Conservation (phyloP, 495 filamentous ascomycete species). For the Peziza echinospora region DNA sequence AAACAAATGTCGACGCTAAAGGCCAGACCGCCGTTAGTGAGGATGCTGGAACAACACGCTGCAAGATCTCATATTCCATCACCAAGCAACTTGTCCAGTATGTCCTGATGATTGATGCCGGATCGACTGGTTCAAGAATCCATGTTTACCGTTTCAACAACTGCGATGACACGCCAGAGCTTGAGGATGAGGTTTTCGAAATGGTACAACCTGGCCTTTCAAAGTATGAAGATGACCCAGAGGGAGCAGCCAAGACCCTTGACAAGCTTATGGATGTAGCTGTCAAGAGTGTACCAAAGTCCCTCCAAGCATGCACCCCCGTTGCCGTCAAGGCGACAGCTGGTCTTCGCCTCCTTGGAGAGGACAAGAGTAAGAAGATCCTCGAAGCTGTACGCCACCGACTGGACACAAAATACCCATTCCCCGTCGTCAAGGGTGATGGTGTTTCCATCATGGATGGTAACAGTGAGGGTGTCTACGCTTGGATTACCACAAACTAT, state of each 20-base stretch:
- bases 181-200: constrained; percentile 79
- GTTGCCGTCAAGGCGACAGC: constrained; percentile 94
- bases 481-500: constrained; percentile 98
- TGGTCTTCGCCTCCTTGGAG: constrained; percentile 63
- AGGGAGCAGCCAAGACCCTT: constrained; percentile 72
- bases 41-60: constrained; percentile 42
- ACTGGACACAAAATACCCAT: constrained; percentile 77
- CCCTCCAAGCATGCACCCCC: constrained; percentile 68
- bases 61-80: constrained; percentile 56
- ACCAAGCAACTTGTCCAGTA: constrained; percentile 91
- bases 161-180: constrained; percentile 83
- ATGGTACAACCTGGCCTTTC: constrained; percentile 72
- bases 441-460: constrained; percentile 94
- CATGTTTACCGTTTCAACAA: constrained; percentile 99
- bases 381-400: constrained; percentile 63
- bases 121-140: constrained; percentile 90
- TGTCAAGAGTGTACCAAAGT: constrained; percentile 59
- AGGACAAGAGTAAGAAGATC: constrained; percentile 63
- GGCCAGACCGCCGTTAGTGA: constrained; percentile 37
- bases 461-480: constrained; percentile 88
- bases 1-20: background rate
- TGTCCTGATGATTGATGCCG: constrained; percentile 95
- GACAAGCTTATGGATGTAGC: constrained; percentile 74
- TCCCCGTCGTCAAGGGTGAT: constrained; percentile 70
- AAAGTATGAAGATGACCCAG: constrained; percentile 60